A percentile compares a stretch with the other conserved stretches of the same genome.
Evolutionary conservation across 441 rosid species (phyloP).

Genomic region (Populus hybrid): DNA sequence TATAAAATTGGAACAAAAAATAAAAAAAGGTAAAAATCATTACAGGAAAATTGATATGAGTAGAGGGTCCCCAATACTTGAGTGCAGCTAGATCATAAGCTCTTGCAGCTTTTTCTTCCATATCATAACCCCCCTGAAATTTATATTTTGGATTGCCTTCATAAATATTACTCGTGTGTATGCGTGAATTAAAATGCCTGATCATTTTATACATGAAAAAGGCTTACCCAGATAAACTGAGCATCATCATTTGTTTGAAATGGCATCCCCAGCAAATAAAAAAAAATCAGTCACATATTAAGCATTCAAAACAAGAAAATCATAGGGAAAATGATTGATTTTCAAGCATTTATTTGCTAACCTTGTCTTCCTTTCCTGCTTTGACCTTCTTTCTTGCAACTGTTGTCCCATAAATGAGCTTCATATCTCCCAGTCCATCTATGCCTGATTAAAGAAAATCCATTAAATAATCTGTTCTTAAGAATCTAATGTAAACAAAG

Average conservation of each 20-base stretch:
- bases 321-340: neutral
- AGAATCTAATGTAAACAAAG: neutral
- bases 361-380: slow-evolving; percentile 99
- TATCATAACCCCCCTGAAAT: slow-evolving; percentile 87
- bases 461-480: neutral
- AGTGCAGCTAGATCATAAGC: slow-evolving; percentile 98
- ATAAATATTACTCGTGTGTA: neutral
- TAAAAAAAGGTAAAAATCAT: slow-evolving; percentile 14
- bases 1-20: neutral
- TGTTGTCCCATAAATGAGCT: slow-evolving; percentile 99
- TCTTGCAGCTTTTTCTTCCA: slow-evolving; percentile 99
- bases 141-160: slow-evolving; percentile 29
- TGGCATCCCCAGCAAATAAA: slow-evolving; percentile 26
- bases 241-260: slow-evolving; percentile 21
- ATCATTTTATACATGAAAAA: slow-evolving; percentile 6
- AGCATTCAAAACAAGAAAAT: slow-evolving; percentile 3
- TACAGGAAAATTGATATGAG: slow-evolving; percentile 94
- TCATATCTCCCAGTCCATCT: slow-evolving; percentile 99
- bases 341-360: slow-evolving; percentile 10
- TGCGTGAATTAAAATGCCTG: slow-evolving; percentile 10
- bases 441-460: slow-evolving; percentile 48
- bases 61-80: slow-evolving; percentile 99
- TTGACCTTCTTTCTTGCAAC: slow-evolving; percentile 98
- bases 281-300: slow-evolving; percentile 26
- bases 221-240: slow-evolving; percentile 83